phyloP scores from a whole-genome alignment of 2,329 filamentous ascomycete species.

The Penicillium sclerotiorum region DNA sequence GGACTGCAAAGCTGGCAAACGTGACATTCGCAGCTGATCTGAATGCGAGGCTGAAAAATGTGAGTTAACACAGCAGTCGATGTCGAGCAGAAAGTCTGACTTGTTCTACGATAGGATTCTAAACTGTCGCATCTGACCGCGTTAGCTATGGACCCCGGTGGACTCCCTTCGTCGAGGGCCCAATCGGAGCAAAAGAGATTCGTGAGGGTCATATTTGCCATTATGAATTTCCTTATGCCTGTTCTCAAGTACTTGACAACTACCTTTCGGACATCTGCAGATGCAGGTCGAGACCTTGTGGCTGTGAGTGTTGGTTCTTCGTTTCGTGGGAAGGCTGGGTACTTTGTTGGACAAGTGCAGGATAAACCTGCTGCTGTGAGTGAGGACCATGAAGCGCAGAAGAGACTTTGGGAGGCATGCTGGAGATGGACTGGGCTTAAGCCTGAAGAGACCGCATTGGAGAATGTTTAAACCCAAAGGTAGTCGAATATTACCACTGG shows the following conservation, averaged over 20 bases:
- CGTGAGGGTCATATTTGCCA: conserved; percentile 7
- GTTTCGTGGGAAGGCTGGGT: conserved; percentile 17
- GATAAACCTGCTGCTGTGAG: conserved; percentile 5
- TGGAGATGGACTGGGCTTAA: conserved; percentile 22
- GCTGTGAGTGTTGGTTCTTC: conserved; percentile 15
- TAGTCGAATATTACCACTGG: too few species aligned
- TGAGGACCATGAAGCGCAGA: conserved; percentile 6
- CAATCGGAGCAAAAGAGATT: conserved; percentile 19
- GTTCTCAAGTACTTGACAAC: conserved; percentile 19
- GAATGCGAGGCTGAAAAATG: conserved; percentile 39
- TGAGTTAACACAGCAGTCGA: too few species aligned
- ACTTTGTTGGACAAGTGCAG: conserved; percentile 16
- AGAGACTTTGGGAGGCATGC: conserved; percentile 20
- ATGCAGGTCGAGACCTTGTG: conserved; percentile 22
- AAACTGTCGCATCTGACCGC: conserved; percentile 30
- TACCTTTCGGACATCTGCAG: conserved; percentile 16
- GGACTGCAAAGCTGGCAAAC: conserved; percentile 45
- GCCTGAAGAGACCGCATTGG: neutral
- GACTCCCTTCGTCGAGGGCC: conserved; percentile 20
- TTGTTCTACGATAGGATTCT: conserved; percentile 22
- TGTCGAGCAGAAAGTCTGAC: too few species aligned
- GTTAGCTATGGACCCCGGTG: conserved; percentile 40
- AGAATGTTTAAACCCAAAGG: too few species aligned
- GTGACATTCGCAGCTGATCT: conserved; percentile 47
- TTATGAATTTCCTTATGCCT: conserved; percentile 20